Conservation (phyloP, 768 basidiomycete species). For the Coprinopsis strossmayeri region DNA sequence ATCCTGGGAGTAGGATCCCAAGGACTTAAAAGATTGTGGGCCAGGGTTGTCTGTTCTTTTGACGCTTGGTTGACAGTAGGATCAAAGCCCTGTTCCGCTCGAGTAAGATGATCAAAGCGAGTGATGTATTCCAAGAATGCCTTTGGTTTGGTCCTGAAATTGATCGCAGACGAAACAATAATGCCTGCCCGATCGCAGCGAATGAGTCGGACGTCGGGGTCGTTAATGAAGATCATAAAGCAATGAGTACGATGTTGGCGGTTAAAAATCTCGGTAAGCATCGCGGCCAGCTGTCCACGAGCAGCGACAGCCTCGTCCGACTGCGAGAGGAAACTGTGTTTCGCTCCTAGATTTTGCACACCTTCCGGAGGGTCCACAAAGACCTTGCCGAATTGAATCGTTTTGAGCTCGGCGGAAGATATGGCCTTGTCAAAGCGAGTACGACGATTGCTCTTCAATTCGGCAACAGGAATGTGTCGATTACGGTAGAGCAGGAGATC, state of each 20-base stretch:
- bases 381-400: too few relatives aligned
- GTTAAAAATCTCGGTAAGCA: conserved; percentile 16
- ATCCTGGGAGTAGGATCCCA: too few relatives aligned
- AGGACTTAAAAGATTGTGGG: too few relatives aligned
- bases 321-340: neutral
- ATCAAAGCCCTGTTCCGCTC: conserved; percentile 20
- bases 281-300: conserved; percentile 19
- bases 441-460: neutral
- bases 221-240: conserved; percentile 22
- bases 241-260: conserved; percentile 21
- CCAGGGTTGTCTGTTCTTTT: too few relatives aligned
- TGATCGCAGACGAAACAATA: conserved; percentile 22
- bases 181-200: conserved; percentile 26
- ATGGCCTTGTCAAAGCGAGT: neutral
- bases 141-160: conserved; percentile 14
- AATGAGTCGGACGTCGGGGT: conserved; percentile 21
- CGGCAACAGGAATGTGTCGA: too few relatives aligned
- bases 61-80: too few relatives aligned
- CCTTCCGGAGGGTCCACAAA: too few relatives aligned
- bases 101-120: conserved; percentile 16
- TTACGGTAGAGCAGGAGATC: neutral
- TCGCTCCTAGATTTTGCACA: too few relatives aligned
- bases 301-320: neutral
- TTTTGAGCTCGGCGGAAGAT: neutral
- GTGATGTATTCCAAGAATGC: conserved; percentile 23